Conservation (phyloP, 1,284 basidiomycete species). For the Pholiota adiposa region DNA sequence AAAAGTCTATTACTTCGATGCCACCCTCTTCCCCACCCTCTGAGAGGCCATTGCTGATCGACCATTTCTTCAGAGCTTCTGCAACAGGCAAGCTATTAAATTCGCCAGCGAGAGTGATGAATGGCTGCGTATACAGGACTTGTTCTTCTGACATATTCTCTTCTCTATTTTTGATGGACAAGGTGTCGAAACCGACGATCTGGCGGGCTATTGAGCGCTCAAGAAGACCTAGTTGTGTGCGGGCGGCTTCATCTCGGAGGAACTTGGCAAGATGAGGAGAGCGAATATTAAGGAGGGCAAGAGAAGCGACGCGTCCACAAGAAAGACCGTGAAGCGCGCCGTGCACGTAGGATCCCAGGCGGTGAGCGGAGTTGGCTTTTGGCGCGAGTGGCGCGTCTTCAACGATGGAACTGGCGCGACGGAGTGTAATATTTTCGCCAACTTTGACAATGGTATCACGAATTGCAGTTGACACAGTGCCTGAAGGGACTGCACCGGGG, state of each 20-base stretch:
- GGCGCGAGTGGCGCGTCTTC: constrained; percentile 51
- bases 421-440: constrained; percentile 88
- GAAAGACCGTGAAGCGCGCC: constrained; percentile 51
- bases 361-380: constrained; percentile 46
- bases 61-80: constrained; percentile 73
- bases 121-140: constrained; percentile 80
- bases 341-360: constrained; percentile 84
- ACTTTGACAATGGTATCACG: constrained; percentile 83
- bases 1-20: constrained; percentile 63
- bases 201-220: constrained; percentile 84
- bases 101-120: constrained; percentile 72
- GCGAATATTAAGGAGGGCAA: constrained; percentile 68
- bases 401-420: constrained; percentile 76
- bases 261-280: constrained; percentile 48
- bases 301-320: constrained; percentile 73
- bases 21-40: constrained; percentile 45
- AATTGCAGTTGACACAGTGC: constrained; percentile 78
- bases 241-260: constrained; percentile 48
- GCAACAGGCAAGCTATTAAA: constrained; percentile 59
- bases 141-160: constrained; percentile 49
- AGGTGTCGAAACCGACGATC: constrained; percentile 84
- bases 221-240: constrained; percentile 63
- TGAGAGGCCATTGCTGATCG: constrained; percentile 53
- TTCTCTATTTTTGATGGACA: constrained; percentile 47
- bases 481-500: constrained; percentile 37